Conservation (phyloP, 2,329 filamentous ascomycete species). For the Phyllosticta citribraziliensis region DNA sequence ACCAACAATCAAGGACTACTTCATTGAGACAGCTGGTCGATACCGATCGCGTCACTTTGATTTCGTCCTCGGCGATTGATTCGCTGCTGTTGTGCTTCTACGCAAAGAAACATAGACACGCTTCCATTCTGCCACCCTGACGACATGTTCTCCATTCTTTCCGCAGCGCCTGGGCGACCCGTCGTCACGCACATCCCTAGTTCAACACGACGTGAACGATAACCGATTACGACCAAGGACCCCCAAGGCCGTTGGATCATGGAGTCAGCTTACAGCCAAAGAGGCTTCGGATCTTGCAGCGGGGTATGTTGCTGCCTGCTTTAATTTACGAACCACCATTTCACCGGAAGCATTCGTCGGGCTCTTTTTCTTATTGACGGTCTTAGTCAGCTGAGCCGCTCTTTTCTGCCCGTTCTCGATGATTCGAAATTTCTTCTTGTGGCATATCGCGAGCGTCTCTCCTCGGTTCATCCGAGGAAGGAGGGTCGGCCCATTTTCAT, state of each 20-base stretch:
- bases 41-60: neutral
- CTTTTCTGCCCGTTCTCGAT: neutral
- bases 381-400: neutral
- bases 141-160: neutral
- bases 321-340: neutral
- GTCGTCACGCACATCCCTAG: neutral
- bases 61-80: neutral
- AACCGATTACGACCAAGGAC: neutral
- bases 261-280: neutral
- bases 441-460: neutral
- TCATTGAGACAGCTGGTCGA: constrained; percentile 13
- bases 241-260: neutral
- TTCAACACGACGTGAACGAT: neutral
- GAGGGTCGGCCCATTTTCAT: neutral
- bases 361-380: neutral
- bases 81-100: neutral
- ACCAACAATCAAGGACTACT: constrained; percentile 28
- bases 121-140: neutral
- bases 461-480: neutral
- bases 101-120: neutral
- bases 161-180: neutral
- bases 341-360: neutral
- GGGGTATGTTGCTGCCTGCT: neutral
- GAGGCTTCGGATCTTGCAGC: neutral
- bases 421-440: neutral